phyloP scores from a whole-genome alignment of 1,284 basidiomycete genomes.

The Phellopilus nigrolimitatus region DNA sequence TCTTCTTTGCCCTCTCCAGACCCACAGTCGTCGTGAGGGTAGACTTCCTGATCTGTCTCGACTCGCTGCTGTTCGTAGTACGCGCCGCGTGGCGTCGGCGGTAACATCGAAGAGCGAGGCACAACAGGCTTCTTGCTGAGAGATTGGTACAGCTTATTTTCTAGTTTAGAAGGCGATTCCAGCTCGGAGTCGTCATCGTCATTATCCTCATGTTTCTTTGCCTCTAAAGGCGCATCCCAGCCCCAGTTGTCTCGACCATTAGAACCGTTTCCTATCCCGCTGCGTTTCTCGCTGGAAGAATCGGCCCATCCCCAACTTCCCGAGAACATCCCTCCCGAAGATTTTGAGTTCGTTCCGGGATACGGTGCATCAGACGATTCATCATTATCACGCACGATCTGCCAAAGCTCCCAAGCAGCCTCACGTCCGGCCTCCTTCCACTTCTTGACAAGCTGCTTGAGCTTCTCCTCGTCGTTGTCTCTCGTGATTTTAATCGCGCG shows the following conservation, averaged over 20 bases:
- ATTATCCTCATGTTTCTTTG: slow-evolving; percentile 28
- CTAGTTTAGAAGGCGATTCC: slow-evolving; percentile 16
- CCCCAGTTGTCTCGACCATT: slow-evolving; percentile 36
- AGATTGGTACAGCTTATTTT: slow-evolving; percentile 16
- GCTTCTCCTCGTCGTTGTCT: slow-evolving; percentile 48
- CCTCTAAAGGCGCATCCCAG: slow-evolving; percentile 36
- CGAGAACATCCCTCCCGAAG: slow-evolving; percentile 9
- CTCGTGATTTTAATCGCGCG: slow-evolving; percentile 65
- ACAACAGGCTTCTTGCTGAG: slow-evolving; percentile 10
- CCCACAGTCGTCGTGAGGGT: neutral
- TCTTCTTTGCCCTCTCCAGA: slow-evolving; percentile 8
- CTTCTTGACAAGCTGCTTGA: slow-evolving; percentile 50
- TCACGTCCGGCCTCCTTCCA: slow-evolving; percentile 73
- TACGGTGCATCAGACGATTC: slow-evolving; percentile 24
- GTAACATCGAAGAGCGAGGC: slow-evolving; percentile 6
- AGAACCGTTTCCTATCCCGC: slow-evolving; percentile 23
- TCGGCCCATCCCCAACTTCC: slow-evolving; percentile 41
- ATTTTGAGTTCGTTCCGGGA: slow-evolving; percentile 23
- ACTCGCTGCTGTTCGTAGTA: neutral
- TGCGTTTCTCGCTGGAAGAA: slow-evolving; percentile 25
- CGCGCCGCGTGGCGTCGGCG: slow-evolving; percentile 6
- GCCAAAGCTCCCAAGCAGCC: slow-evolving; percentile 71
- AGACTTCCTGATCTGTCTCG: neutral
- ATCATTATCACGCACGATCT: slow-evolving; percentile 51
- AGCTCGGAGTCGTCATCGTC: slow-evolving; percentile 15